These are phyloP conservation scores for Saksenaea vasiformis DNA, from an alignment of 371 early-diverging fungal species.

Conservation along the genomic window DNA sequence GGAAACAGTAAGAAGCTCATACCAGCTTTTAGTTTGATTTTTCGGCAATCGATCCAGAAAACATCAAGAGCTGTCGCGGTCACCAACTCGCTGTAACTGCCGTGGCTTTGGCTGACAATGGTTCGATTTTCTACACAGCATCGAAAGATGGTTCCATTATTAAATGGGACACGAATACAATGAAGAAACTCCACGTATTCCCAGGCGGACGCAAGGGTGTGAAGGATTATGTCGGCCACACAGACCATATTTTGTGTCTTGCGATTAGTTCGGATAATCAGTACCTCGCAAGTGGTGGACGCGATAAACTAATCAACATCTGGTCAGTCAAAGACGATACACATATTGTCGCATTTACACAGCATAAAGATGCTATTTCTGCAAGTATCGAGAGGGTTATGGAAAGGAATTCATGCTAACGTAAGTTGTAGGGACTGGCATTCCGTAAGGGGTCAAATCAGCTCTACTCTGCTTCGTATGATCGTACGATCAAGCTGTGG, in stretches of 20 bases:
- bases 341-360: slow-evolving; percentile 74
- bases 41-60: slow-evolving; percentile 39
- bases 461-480: slow-evolving; percentile 88
- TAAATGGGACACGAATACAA: slow-evolving; percentile 73
- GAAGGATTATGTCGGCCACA: slow-evolving; percentile 79
- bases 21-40: slow-evolving; percentile 43
- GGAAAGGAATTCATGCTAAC: background rate
- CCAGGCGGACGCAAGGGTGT: slow-evolving; percentile 78
- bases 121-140: slow-evolving; percentile 77
- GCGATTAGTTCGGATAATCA: slow-evolving; percentile 83
- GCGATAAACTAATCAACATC: slow-evolving; percentile 87
- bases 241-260: slow-evolving; percentile 76
- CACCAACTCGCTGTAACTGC: slow-evolving; percentile 82
- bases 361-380: slow-evolving; percentile 91
- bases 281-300: slow-evolving; percentile 84
- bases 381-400: slow-evolving; percentile 32
- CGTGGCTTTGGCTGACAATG: slow-evolving; percentile 71
- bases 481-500: slow-evolving; percentile 96
- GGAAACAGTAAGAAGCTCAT: background rate
- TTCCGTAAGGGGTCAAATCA: slow-evolving; percentile 86
- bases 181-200: slow-evolving; percentile 62
- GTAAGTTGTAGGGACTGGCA: slow-evolving; percentile 64
- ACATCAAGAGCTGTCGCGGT: slow-evolving; percentile 51
- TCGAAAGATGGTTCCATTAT: slow-evolving; percentile 89
- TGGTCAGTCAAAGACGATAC: slow-evolving; percentile 83